Evolutionary conservation across 495 filamentous ascomycete genomes (phyloP).

Genomic region (Neurospora sp.): DNA sequence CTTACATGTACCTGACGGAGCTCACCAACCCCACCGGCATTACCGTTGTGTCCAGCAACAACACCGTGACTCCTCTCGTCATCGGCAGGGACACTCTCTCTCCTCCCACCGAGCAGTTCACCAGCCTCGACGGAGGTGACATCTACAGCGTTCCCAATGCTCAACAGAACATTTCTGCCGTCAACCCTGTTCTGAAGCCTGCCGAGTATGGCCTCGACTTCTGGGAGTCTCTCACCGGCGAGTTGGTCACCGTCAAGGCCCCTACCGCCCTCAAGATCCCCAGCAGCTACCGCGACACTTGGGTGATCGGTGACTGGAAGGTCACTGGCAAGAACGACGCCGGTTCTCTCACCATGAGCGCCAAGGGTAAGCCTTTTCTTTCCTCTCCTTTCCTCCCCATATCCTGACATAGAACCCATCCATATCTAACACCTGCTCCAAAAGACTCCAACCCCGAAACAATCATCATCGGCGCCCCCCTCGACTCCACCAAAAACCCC

Average conservation of each 20-base stretch:
- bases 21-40: slow-evolving; percentile 39
- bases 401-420: neutral
- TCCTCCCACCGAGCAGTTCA: slow-evolving; percentile 45
- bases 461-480: slow-evolving; percentile 46
- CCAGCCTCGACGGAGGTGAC: slow-evolving; percentile 41
- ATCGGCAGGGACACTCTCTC: slow-evolving; percentile 38
- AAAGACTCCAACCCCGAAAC: slow-evolving; percentile 51
- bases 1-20: slow-evolving; percentile 49
- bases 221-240: slow-evolving; percentile 52
- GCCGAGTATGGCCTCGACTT: slow-evolving; percentile 50
- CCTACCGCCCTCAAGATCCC: slow-evolving; percentile 39
- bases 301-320: slow-evolving; percentile 47
- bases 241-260: slow-evolving; percentile 42
- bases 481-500: slow-evolving; percentile 49
- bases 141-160: slow-evolving; percentile 47
- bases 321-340: slow-evolving; percentile 42
- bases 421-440: neutral
- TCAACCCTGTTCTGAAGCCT: slow-evolving; percentile 44
- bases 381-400: neutral
- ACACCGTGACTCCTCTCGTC: slow-evolving; percentile 34
- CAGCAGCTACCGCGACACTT: slow-evolving; percentile 51
- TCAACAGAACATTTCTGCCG: slow-evolving; percentile 37
- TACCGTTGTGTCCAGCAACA: slow-evolving; percentile 33
- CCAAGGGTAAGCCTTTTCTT: slow-evolving; percentile 22
- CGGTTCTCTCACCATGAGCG: slow-evolving; percentile 45